Evolutionary conservation across 495 filamentous ascomycete genomes (phyloP), one percentile per base, ranked within the genome.

Genomic region (Xylaria palmicola): DNA sequence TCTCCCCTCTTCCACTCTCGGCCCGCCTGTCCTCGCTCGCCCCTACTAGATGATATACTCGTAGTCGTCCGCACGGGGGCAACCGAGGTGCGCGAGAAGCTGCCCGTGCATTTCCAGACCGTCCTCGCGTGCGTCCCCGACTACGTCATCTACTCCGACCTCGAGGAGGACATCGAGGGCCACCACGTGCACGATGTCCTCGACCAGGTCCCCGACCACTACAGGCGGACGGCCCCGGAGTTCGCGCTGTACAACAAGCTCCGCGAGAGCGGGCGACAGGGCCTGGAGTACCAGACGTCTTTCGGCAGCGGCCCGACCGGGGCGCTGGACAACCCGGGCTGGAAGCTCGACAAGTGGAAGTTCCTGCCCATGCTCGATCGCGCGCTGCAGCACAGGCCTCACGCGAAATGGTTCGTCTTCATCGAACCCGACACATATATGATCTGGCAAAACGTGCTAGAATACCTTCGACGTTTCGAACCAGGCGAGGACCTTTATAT

Each of bases 381-480:
- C 13, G 56, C 41, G 1, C 30, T 59, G 10, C 15, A 50, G 4
- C 22, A 59, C 27, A 12, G 56, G 12, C 56, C 56, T 26, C 3
- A 32, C 13, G 22, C 44, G 13, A 59, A 45, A 20, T 59, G 56
- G 56, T 59, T 50, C 19, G 44, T 59, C 3, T 59, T 59, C 29
- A 49, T 59, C 4, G 56, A 59, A 24, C 43, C 27, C 12, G 56
- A 59, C 15, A 59, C 41, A 20, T 59, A 59, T 13, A 27, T 59
- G 40, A 34, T 58, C 1, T 58, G 55, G 55, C 53, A 58, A 7
- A 58, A 58, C 19, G 36, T 58, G 40, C n/a, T 58, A 17, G 27
- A 48, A 10, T 58, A 58, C 15, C 55, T 58, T 9, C 51, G 30
- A 5, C 66, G 68, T 15, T 48, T 47, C 12, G 55, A 58, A 15